phyloP scores from a whole-genome alignment of 441 rosid species.

The Viola pubescens region DNA sequence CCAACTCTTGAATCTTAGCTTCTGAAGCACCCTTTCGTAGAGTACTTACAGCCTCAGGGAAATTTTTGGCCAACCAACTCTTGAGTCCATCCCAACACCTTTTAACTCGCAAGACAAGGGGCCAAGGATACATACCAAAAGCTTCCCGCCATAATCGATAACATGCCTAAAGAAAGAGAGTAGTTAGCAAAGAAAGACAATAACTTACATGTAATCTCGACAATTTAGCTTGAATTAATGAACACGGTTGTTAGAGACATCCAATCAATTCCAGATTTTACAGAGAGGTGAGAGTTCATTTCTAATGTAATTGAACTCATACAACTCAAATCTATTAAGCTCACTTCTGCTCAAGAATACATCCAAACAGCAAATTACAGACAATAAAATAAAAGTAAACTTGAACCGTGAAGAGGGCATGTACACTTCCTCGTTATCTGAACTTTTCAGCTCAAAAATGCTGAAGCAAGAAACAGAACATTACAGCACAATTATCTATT shows the following conservation, averaged over 20 bases:
- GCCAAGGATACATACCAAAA: conserved; percentile 74
- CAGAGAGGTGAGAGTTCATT: too few species aligned
- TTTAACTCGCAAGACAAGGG: conserved; percentile 59
- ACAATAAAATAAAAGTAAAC: too few species aligned
- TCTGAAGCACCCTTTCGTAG: conserved; percentile 71
- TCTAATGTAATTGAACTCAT: too few species aligned
- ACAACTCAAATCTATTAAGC: too few species aligned
- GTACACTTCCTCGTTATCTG: too few species aligned
- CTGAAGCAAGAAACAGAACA: too few species aligned
- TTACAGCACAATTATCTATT: too few species aligned
- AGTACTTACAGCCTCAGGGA: conserved; percentile 65
- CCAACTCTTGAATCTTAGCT: conserved; percentile 41
- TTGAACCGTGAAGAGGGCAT: too few species aligned
- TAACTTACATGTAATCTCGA: not conserved
- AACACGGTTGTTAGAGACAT: not conserved
- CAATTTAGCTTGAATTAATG: not conserved
- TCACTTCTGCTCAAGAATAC: too few species aligned
- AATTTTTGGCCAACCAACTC: conserved; percentile 50
- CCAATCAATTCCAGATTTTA: too few species aligned
- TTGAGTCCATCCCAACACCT: conserved; percentile 65
- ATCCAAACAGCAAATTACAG: too few species aligned
- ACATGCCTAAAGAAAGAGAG: conserved; percentile 34
- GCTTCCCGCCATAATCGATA: conserved; percentile 65
- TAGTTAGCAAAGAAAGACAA: not conserved
- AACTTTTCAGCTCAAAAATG: too few species aligned